A percentile compares a stretch with the other conserved stretches of the same genome.
These are phyloP conservation scores for Coemansia nantahalensis DNA, from an alignment of 192 early-diverging fungal genomes.

Conservation along the genomic window DNA sequence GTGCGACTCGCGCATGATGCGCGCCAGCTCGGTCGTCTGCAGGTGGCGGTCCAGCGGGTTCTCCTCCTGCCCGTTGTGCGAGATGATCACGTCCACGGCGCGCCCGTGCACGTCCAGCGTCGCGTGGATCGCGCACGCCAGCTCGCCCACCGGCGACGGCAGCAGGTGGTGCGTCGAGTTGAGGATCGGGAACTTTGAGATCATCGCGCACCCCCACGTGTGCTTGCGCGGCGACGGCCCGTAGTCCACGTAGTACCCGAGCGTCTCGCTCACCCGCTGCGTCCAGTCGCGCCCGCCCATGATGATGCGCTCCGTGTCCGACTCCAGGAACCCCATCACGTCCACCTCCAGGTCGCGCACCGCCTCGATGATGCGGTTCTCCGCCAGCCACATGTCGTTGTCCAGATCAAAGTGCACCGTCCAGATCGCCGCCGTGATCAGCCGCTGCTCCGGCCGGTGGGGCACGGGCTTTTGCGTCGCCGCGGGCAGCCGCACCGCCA, in stretches of 20 bases:
- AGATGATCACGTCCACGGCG: conserved; percentile 75
- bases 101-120: conserved; percentile 79
- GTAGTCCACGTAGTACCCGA: conserved; percentile 76
- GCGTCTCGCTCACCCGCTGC: conserved; percentile 73
- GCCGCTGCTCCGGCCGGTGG: conserved; percentile 60
- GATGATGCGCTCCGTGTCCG: conserved; percentile 75
- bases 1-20: conserved; percentile 69
- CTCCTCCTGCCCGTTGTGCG: conserved; percentile 82
- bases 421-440: conserved; percentile 78
- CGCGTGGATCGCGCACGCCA: conserved; percentile 85
- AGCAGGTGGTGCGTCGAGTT: conserved; percentile 71
- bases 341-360: conserved; percentile 76
- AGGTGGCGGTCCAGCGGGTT: conserved; percentile 68
- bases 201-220: conserved; percentile 83
- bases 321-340: conserved; percentile 79
- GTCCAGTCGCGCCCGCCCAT: conserved; percentile 83
- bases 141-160: conserved; percentile 76
- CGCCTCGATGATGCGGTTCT: conserved; percentile 65
- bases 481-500: conserved; percentile 54
- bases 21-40: conserved; percentile 75
- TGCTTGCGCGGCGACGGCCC: conserved; percentile 83
- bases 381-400: conserved; percentile 82
- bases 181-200: conserved; percentile 83
- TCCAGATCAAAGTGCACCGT: conserved; percentile 85
- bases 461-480: conserved; percentile 56